Conservation (phyloP, 2,329 filamentous ascomycete genomes). For the Amesomyces nigricolor region DNA sequence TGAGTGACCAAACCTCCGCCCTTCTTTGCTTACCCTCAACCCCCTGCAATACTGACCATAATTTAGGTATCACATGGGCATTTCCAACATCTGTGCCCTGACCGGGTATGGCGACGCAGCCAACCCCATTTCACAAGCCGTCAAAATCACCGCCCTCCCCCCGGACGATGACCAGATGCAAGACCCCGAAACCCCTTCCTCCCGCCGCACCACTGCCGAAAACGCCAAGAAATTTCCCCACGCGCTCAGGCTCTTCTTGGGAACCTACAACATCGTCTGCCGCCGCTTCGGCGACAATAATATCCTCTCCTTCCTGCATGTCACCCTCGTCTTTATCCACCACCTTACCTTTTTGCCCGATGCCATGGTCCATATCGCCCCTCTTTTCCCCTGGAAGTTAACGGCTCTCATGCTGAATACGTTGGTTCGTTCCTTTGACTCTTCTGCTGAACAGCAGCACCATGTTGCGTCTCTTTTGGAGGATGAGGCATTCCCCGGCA, state of each 20-base stretch:
- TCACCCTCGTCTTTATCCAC: slow-evolving; percentile 54
- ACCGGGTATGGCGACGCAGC: slow-evolving; percentile 48
- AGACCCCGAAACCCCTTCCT: neutral
- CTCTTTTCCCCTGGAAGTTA: slow-evolving; percentile 35
- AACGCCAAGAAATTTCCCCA: slow-evolving; percentile 25
- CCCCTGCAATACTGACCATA: neutral
- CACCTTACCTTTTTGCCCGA: slow-evolving; percentile 38
- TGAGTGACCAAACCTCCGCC: slow-evolving; percentile 18
- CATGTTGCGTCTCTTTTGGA: slow-evolving; percentile 29
- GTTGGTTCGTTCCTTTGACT: slow-evolving; percentile 18
- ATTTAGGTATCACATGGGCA: slow-evolving; percentile 47
- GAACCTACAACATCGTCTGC: slow-evolving; percentile 44
- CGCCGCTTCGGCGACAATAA: slow-evolving; percentile 51
- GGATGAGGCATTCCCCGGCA: slow-evolving; percentile 42
- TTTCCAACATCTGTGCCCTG: slow-evolving; percentile 49
- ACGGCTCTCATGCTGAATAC: slow-evolving; percentile 37
- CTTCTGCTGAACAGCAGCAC: neutral
- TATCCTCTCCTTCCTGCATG: slow-evolving; percentile 57
- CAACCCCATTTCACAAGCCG: slow-evolving; percentile 42
- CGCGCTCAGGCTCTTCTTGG: slow-evolving; percentile 35
- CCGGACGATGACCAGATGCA: slow-evolving; percentile 23
- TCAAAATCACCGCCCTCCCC: slow-evolving; percentile 32
- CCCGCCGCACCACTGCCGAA: neutral
- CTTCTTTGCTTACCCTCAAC: slow-evolving; percentile 3
- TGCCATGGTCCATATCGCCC: slow-evolving; percentile 42